Percentiles rank a stretch among this genome's conserved stretches.
These are phyloP conservation scores for Inga laurina DNA, from an alignment of 306 rosid genomes.

Conservation along the genomic window DNA sequence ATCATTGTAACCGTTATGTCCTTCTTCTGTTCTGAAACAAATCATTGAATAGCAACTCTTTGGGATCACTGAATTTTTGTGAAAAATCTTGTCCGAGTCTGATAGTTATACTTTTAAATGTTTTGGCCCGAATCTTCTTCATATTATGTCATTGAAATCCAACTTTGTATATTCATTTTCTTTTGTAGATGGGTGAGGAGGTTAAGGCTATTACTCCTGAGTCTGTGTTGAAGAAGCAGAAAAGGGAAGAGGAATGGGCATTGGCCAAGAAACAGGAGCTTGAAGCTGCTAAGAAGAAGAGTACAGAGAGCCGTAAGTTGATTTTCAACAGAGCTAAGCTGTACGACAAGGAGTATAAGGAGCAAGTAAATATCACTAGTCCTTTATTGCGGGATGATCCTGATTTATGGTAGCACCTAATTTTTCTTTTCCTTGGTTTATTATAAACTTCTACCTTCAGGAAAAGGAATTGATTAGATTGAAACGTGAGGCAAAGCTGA, in stretches of 20 bases:
- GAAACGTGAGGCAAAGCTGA: conserved; percentile 87
- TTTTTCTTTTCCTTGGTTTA: background rate
- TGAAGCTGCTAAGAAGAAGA: conserved; percentile 65
- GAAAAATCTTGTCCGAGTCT: background rate
- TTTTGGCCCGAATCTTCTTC: too few species aligned
- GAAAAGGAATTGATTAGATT: conserved; percentile 62
- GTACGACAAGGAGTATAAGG: conserved; percentile 59
- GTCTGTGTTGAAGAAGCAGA: conserved; percentile 76
- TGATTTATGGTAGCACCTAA: background rate
- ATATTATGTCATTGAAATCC: too few species aligned
- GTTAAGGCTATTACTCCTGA: conserved; percentile 64
- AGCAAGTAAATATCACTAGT: conserved; percentile 48
- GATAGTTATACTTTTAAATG: background rate
- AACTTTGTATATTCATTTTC: background rate
- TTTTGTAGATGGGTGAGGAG: conserved; percentile 62
- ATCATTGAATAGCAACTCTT: too few species aligned
- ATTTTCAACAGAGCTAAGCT: conserved; percentile 69
- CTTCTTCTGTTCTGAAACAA: background rate
- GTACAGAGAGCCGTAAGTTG: conserved; percentile 60
- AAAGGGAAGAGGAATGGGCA: conserved; percentile 84
- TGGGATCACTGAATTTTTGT: background rate
- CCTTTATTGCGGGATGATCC: background rate
- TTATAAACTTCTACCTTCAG: conserved; percentile 12
- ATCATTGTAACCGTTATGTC: background rate
- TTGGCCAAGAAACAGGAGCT: conserved; percentile 52